phyloP scores from a whole-genome alignment of 2,329 filamentous ascomycete species.

The Calonectria henricotiae region DNA sequence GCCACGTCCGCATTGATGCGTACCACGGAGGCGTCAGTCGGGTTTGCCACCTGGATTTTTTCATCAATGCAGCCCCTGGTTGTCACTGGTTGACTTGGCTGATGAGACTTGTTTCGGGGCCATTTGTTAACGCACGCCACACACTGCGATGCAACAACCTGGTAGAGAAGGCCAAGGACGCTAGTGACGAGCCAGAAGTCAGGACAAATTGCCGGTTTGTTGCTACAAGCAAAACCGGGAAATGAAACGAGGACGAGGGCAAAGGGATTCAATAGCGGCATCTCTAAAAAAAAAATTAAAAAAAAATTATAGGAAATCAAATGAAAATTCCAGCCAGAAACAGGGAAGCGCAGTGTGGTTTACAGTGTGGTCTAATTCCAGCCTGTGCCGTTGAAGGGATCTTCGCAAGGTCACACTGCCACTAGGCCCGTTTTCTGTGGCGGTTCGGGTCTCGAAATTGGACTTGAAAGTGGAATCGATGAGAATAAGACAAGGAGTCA shows the following conservation, averaged over 20 bases:
- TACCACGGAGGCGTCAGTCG: background rate
- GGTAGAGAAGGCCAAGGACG: background rate
- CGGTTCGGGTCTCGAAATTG: too few species aligned
- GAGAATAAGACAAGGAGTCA: too few species aligned
- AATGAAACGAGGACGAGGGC: background rate
- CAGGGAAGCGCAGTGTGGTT: background rate
- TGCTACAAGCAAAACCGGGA: background rate
- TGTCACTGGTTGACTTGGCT: background rate
- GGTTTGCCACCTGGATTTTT: background rate
- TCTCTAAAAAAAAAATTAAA: background rate
- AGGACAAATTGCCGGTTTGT: background rate
- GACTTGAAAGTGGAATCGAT: too few species aligned
- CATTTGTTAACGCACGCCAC: background rate
- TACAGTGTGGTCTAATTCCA: background rate
- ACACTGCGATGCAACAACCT: background rate
- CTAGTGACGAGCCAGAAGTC: background rate
- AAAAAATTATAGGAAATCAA: background rate
- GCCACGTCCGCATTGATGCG: background rate
- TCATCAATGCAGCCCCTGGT: background rate
- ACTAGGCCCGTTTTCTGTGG: too few species aligned
- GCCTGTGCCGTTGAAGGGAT: too few species aligned
- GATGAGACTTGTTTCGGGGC: background rate
- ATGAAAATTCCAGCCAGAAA: background rate
- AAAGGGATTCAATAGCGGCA: background rate
- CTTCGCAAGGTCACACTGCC: too few species aligned